A percentile compares a stretch with the other conserved stretches of the same genome.
These are phyloP conservation scores for Epichloe glyceriae DNA, from an alignment of 2,329 filamentous ascomycete genomes.

Conservation along the genomic window DNA sequence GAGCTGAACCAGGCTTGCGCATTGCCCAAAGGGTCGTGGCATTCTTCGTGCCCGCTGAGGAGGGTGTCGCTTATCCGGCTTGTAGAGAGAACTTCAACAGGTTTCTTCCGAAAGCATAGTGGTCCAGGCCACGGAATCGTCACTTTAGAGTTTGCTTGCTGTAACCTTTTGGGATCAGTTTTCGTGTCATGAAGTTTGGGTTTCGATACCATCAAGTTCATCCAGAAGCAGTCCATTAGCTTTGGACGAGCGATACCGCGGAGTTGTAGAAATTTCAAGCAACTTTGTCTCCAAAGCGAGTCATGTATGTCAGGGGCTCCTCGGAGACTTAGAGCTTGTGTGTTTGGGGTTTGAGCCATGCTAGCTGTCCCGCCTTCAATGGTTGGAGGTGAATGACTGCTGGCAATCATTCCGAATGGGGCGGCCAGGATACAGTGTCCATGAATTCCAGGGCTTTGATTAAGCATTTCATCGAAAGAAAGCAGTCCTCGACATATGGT, in stretches of 20 bases:
- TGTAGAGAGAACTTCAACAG: slow-evolving; percentile 26
- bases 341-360: slow-evolving; percentile 38
- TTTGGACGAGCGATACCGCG: slow-evolving; percentile 33
- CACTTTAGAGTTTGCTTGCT: slow-evolving; percentile 21
- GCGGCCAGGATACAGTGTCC: slow-evolving; percentile 38
- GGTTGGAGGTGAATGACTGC: slow-evolving; percentile 11
- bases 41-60: slow-evolving; percentile 25
- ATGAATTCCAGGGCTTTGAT: slow-evolving; percentile 25
- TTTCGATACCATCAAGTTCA: slow-evolving; percentile 35
- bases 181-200: slow-evolving; percentile 30
- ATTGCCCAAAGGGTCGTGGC: slow-evolving; percentile 34
- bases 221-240: slow-evolving; percentile 34
- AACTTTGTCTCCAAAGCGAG: slow-evolving; percentile 36
- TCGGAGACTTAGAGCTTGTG: slow-evolving; percentile 32
- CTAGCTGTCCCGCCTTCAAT: slow-evolving; percentile 20
- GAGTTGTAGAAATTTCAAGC: slow-evolving; percentile 36
- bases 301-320: slow-evolving; percentile 27
- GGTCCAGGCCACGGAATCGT: slow-evolving; percentile 41
- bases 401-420: slow-evolving; percentile 34
- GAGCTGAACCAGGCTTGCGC: slow-evolving; percentile 37
- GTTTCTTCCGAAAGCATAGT: slow-evolving; percentile 38
- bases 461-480: slow-evolving; percentile 30
- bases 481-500: slow-evolving; percentile 34
- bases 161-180: slow-evolving; percentile 27
- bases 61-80: slow-evolving; percentile 27